A percentile compares a stretch with the other conserved stretches of the same genome.
phyloP scores from a whole-genome alignment of 768 basidiomycete species.

The Albatrellus ellisii region DNA sequence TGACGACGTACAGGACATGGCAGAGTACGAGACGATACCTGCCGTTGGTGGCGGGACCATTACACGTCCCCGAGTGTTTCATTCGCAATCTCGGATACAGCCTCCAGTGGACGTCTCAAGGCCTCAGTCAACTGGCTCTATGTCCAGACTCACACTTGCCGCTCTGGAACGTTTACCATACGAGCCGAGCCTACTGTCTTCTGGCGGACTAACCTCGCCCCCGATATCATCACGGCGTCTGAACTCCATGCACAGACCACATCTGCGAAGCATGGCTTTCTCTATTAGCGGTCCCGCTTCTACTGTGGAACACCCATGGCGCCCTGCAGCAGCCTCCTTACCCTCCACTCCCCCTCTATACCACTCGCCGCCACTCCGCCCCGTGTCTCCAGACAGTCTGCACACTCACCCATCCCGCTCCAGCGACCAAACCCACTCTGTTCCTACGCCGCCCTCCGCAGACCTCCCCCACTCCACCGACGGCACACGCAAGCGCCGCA shows the following conservation, averaged over 20 bases:
- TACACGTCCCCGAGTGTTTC: conserved; percentile 73
- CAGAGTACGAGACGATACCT: conserved; percentile 79
- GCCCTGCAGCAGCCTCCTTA: conserved; percentile 13
- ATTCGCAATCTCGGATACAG: conserved; percentile 71
- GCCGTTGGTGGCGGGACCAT: conserved; percentile 87
- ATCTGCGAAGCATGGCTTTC: too few relatives aligned
- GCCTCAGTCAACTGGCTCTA: conserved; percentile 14
- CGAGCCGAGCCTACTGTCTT: conserved; percentile 8
- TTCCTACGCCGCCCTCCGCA: conserved; percentile 32
- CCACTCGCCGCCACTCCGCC: conserved; percentile 20
- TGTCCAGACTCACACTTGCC: conserved; percentile 9
- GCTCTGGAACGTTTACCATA: background rate
- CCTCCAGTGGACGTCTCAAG: conserved; percentile 25
- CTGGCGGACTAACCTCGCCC: too few relatives aligned
- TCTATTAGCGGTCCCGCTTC: too few relatives aligned
- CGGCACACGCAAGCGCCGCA: conserved; percentile 18
- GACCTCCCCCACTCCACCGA: conserved; percentile 17
- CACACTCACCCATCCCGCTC: conserved; percentile 38
- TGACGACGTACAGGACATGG: conserved; percentile 23
- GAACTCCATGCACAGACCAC: too few relatives aligned
- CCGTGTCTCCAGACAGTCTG: conserved; percentile 36
- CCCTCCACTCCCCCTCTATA: conserved; percentile 17
- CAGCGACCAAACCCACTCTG: conserved; percentile 29
- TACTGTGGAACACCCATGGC: conserved; percentile 9
- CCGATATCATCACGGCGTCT: too few relatives aligned